Conservation (phyloP, 805 yeast genomes). For the Starmerella ratchasimensis region DNA sequence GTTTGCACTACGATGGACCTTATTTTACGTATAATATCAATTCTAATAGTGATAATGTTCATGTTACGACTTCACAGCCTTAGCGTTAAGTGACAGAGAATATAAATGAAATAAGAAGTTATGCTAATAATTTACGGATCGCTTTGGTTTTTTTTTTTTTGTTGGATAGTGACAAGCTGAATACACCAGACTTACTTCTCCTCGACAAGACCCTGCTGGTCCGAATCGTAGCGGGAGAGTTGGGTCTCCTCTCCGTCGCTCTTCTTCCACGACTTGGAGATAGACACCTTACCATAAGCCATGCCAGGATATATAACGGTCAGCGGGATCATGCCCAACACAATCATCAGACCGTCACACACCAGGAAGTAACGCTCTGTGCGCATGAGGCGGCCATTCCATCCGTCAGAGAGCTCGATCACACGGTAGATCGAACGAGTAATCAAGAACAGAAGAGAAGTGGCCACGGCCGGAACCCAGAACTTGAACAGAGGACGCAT, state of each 20-base stretch:
- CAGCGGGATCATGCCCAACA: slow-evolving; percentile 34
- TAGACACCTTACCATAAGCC: slow-evolving; percentile 32
- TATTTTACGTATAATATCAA: not conserved
- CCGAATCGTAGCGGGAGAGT: too few relatives aligned
- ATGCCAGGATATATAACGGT: slow-evolving; percentile 52
- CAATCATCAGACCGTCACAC: slow-evolving; percentile 50
- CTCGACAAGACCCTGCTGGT: too few relatives aligned
- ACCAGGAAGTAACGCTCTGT: slow-evolving; percentile 42
- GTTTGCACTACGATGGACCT: not conserved
- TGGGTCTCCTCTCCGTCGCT: too few relatives aligned
- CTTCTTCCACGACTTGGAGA: too few relatives aligned
- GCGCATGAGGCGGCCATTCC: too few relatives aligned
- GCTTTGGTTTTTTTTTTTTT: too few relatives aligned
- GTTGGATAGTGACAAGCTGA: too few relatives aligned
- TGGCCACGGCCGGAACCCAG: slow-evolving; percentile 20
- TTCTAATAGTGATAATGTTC: not conserved
- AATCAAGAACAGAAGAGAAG: slow-evolving; percentile 41
- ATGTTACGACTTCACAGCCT: not conserved
- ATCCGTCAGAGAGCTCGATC: slow-evolving; percentile 54
- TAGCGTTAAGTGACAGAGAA: too few relatives aligned
- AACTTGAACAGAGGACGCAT: slow-evolving; percentile 16
- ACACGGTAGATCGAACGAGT: slow-evolving; percentile 62
- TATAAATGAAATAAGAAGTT: too few relatives aligned
- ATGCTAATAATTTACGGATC: too few relatives aligned
- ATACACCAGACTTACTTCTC: too few relatives aligned